phyloP scores from a whole-genome alignment of 768 basidiomycete genomes.

The Imleria badia region DNA sequence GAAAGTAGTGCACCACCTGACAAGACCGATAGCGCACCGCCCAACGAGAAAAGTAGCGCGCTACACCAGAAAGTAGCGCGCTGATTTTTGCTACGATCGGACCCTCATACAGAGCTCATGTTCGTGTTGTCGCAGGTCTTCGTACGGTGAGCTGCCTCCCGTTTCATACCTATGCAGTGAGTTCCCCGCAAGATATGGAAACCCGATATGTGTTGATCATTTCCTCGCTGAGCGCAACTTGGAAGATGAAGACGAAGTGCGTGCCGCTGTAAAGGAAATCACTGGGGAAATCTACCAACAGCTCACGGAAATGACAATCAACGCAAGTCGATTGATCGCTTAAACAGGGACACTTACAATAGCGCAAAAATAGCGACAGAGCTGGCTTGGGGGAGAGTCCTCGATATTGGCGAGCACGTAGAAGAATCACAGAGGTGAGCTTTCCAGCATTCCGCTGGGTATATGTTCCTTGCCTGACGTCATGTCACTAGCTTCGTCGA shows the following conservation, averaged over 20 bases:
- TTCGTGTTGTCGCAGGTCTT: background rate
- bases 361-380: conserved; percentile 57
- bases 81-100: no score
- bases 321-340: conserved; percentile 3
- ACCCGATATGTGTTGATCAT: conserved; percentile 1
- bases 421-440: conserved; percentile 57
- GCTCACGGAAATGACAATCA: conserved; percentile 55
- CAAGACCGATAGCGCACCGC: no score
- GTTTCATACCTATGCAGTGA: background rate
- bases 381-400: conserved; percentile 51
- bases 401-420: conserved; percentile 52
- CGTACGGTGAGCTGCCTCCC: conserved; percentile 1
- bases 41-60: no score
- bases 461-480: background rate
- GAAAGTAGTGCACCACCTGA: no score
- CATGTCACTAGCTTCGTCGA: conserved; percentile 20
- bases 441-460: background rate
- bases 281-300: conserved; percentile 49
- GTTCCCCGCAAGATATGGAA: conserved; percentile 4
- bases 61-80: no score
- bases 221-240: background rate
- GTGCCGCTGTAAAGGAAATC: conserved; percentile 55
- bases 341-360: conserved; percentile 56
- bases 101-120: no score
- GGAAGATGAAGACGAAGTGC: conserved; percentile 39